These are phyloP conservation scores for Dryadomyces quercus-mongolicae DNA, from an alignment of 2,329 filamentous ascomycete genomes.

Conservation along the genomic window DNA sequence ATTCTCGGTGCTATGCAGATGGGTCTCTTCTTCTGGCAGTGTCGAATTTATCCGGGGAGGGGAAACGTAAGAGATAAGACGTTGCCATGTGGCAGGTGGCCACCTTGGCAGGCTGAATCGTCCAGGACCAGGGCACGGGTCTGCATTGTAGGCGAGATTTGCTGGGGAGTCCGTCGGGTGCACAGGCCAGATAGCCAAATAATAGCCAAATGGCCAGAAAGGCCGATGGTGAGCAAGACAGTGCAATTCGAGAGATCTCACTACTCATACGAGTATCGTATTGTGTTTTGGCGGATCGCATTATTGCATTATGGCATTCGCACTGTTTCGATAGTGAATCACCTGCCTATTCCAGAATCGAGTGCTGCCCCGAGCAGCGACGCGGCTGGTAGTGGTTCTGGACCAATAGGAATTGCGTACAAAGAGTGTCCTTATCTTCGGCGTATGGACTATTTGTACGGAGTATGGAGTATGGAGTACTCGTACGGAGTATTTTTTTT, in stretches of 20 bases:
- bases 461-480: too few relatives aligned
- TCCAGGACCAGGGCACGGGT: too few relatives aligned
- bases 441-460: too few relatives aligned
- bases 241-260: too few relatives aligned
- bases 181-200: too few relatives aligned
- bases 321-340: not conserved
- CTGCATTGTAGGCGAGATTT: not conserved
- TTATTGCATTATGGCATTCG: not conserved
- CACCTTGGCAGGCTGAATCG: not conserved
- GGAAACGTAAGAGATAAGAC: not conserved
- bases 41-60: not conserved
- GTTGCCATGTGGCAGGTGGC: not conserved
- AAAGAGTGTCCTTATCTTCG: not conserved
- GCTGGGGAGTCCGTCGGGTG: too few relatives aligned
- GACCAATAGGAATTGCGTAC: not conserved
- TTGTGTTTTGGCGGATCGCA: too few relatives aligned
- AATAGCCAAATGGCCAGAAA: too few relatives aligned
- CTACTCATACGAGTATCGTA: too few relatives aligned
- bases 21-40: not conserved
- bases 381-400: not conserved
- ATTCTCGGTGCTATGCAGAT: too few relatives aligned
- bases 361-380: not conserved
- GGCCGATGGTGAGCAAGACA: too few relatives aligned
- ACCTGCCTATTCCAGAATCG: not conserved
- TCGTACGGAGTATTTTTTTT: too few relatives aligned